Base-by-base conservation (phyloP, 169 alveolate genomes). In the Babesia bigemina region DNA sequence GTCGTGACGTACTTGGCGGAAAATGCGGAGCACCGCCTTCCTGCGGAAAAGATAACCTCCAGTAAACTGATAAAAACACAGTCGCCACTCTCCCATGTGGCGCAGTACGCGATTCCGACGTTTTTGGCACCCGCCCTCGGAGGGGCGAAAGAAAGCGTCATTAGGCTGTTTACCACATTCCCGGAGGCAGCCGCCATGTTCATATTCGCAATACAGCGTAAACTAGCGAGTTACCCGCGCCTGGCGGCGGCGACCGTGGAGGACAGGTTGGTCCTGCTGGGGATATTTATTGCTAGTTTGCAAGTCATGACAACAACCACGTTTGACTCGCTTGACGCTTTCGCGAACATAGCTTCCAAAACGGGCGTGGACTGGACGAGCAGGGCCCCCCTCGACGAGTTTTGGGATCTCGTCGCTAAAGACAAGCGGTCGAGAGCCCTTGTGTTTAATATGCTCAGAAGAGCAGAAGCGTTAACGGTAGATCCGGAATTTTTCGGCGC, bases 151-250 rank as follows among this genome's bases (percentile, higher is more conserved):
- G 87, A 78, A 16, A 47, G 65, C 1, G 47, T 78, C 48, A 22
- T 66, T 9, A 28, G 87, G 59, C 33, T 78, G 45, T 78, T 78
- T 26, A 45, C 70, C 28, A 39, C 87, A 8, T 78, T 78, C 39
- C 87, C 87, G 16, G 87, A 78, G 69, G 79, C 87, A 1, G 74
- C 82, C 0, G 74, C 82, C 42, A 55, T 70, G 21, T 57, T 78
- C 22, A 47, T 58, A 36, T 74, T 39, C 58, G 70, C 76, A 28
- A 36, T 55, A 36, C 45, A 67, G 53, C 58, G 28, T 14, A 45
- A 75, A 52, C 26, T 58, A 7, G 70, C 53, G 8, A 21, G 17
- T 8, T 63, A 63, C 61, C 55, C 58, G 17, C 47, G n/a, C 19
- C 24, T 58, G 19, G 24, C 11, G 36, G 58, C 47, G 52, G 52